These are phyloP conservation scores for Takashimella koratensis DNA, from an alignment of 1,284 basidiomycete genomes.

Conservation along the genomic window DNA sequence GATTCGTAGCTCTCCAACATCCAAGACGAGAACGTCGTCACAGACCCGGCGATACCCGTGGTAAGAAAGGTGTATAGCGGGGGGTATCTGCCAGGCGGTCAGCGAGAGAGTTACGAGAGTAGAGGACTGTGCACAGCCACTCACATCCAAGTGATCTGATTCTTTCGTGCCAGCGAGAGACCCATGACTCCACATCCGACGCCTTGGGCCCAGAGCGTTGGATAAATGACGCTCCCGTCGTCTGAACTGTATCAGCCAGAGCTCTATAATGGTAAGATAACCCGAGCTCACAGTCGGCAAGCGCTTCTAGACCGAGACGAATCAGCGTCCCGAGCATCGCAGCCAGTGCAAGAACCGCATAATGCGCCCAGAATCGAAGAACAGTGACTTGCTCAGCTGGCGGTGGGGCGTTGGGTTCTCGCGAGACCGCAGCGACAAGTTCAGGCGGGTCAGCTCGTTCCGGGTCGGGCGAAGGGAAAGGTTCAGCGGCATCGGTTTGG, in stretches of 20 bases:
- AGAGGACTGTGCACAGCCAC: no score
- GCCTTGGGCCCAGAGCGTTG: slow-evolving; percentile 81
- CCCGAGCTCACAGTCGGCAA: slow-evolving; percentile 52
- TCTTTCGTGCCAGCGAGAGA: slow-evolving; percentile 63
- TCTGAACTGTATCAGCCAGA: slow-evolving; percentile 18
- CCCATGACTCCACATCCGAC: slow-evolving; percentile 93
- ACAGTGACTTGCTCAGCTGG: slow-evolving; percentile 20
- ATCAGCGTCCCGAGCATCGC: slow-evolving; percentile 75
- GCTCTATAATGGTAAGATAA: no score
- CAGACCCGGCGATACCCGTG: slow-evolving; percentile 91
- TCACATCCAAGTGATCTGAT: slow-evolving; percentile 68
- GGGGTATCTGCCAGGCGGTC: slow-evolving; percentile 60
- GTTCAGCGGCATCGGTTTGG: neutral
- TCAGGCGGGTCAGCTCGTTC: neutral
- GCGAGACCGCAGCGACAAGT: neutral
- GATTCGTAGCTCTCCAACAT: slow-evolving; percentile 82
- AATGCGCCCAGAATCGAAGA: slow-evolving; percentile 33
- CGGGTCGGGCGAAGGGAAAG: neutral
- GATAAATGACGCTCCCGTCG: slow-evolving; percentile 68
- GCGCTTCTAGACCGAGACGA: slow-evolving; percentile 66
- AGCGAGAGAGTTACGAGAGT: neutral
- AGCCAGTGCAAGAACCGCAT: slow-evolving; percentile 66
- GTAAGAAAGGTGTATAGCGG: slow-evolving; percentile 84
- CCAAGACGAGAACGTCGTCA: slow-evolving; percentile 97
- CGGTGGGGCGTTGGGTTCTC: slow-evolving; percentile 15